phyloP scores from a whole-genome alignment of 495 filamentous ascomycete species.

The Trichoderma reesei region DNA sequence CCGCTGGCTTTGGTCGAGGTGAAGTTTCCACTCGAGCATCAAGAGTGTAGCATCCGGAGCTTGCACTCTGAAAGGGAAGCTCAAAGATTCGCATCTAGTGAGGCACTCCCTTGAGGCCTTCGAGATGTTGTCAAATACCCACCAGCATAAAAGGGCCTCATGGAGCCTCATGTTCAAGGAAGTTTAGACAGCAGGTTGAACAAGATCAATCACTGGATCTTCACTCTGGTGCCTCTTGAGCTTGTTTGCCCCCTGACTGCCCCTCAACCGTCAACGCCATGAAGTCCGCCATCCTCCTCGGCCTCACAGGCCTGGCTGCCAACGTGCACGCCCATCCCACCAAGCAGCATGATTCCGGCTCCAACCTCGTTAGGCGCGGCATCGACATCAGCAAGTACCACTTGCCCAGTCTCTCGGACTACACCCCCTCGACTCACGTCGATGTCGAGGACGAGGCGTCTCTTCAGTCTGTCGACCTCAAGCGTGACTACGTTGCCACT shows the following conservation, averaged over 20 bases:
- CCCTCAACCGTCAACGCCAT: conserved; percentile 16
- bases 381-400: conserved; percentile 25
- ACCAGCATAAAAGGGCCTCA: neutral
- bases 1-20: neutral
- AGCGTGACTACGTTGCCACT: conserved; percentile 24
- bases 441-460: conserved; percentile 10
- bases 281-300: conserved; percentile 24
- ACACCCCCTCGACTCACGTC: conserved; percentile 17
- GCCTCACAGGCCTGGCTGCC: conserved; percentile 23
- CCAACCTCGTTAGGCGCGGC: conserved; percentile 22
- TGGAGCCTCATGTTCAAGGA: neutral
- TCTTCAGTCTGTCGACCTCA: conserved; percentile 14
- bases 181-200: neutral
- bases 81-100: neutral
- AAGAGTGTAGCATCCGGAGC: neutral
- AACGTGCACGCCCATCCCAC: conserved; percentile 18
- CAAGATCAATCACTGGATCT: neutral
- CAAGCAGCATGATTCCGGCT: conserved; percentile 15
- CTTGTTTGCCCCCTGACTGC: neutral
- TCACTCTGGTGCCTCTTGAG: neutral
- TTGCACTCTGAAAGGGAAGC: neutral
- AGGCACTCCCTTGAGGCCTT: too few species aligned
- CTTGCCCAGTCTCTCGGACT: conserved; percentile 22
- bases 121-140: neutral
- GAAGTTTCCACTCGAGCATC: neutral